Base-by-base conservation (phyloP, 2,329 filamentous ascomycete species). In the Alternaria tenuissima region DNA sequence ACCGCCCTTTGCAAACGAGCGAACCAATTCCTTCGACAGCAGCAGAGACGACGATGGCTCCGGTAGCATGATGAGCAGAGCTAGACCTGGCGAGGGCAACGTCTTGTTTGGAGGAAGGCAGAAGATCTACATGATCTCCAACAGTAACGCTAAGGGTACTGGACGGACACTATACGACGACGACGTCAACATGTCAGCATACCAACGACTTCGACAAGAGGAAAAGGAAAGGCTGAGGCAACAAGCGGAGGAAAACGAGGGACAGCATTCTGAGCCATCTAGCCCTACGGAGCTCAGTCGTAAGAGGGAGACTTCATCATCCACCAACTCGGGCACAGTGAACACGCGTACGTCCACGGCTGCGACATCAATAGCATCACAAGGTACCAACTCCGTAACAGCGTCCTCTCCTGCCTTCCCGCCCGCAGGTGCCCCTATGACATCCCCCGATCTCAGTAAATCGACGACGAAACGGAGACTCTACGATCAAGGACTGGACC, bases 61-160 rank as follows among this genome's bases (percentile, higher is more conserved):
- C 7, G 86, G 87, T 1, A 93, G 91, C 76, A 85, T 98, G n/a
- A 94, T 98, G 91, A 90, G 84, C 69, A 86, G 95, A 52, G 84
- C 90, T 7, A 90, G 94, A 68, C 93, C 92, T 0, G 89, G 87
- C 1, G 94, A 98, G 74, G 93, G 94, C 46, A 99, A 98, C 75
- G 91, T 92, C 68, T 80, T 99, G 57, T 99, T 99, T 79, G 95
- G 95, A 58, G 95, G 95, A 16, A 88, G 95, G 44, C 95, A 98
- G 77, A 98, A 98, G 81, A 90, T 98, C 38, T 98, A 96, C 75
- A 94, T 93, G 77, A 91, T 97, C 65, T 85, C 91, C 0, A 79
- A 75, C 47, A 74, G 76, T 41, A 83, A 82, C 3, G 81, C 82
- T 34, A 82, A 80, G 68, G 69, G 79, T 66, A 69, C 79, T 56